These are phyloP conservation scores for Butyriboletus appendiculatus DNA, from an alignment of 1,284 basidiomycete genomes.

Conservation along the genomic window DNA sequence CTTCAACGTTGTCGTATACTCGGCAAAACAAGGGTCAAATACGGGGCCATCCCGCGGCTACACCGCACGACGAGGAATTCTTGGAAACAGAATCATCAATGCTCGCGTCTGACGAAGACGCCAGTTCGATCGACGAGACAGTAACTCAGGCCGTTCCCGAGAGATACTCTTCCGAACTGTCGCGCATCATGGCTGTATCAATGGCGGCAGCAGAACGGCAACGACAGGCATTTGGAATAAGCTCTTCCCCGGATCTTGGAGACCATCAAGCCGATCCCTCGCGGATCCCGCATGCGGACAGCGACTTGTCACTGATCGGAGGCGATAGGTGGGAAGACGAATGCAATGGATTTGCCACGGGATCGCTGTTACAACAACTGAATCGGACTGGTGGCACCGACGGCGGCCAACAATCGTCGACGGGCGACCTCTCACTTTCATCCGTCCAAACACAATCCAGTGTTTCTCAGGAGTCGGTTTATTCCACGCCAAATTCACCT, in stretches of 20 bases:
- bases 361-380: constrained; percentile 51
- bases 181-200: constrained; percentile 39
- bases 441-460: constrained; percentile 16
- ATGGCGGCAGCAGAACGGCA: constrained; percentile 45
- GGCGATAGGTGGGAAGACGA: constrained; percentile 43
- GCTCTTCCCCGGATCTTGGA: constrained; percentile 39
- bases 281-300: constrained; percentile 45
- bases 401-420: constrained; percentile 6
- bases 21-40: constrained; percentile 6
- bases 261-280: constrained; percentile 20
- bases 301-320: constrained; percentile 49
- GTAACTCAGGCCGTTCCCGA: neutral
- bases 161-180: constrained; percentile 36
- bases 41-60: neutral
- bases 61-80: constrained; percentile 1
- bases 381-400: constrained; percentile 23
- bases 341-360: constrained; percentile 46
- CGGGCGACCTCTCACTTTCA: constrained; percentile 10
- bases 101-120: constrained; percentile 19
- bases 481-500: constrained; percentile 19
- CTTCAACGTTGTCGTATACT: constrained; percentile 7
- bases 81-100: constrained; percentile 13
- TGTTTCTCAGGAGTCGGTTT: constrained; percentile 26
- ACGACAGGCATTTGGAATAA: constrained; percentile 48
- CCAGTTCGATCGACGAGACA: neutral